These are phyloP conservation scores for Nakazawaea pomicola DNA, from an alignment of 805 yeast species.

Conservation along the genomic window DNA sequence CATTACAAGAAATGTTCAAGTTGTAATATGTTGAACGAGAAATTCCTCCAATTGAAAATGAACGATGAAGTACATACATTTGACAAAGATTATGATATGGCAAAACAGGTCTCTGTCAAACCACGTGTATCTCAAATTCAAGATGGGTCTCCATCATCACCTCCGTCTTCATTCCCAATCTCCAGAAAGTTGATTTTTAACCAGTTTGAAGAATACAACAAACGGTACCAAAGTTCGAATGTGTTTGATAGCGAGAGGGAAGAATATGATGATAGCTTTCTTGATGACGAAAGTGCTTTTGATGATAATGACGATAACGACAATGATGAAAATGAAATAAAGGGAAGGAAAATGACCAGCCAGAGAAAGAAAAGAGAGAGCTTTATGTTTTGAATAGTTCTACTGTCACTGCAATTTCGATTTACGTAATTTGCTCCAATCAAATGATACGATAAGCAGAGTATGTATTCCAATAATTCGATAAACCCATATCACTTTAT, in stretches of 20 bases:
- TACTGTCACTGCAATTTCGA: too few species aligned
- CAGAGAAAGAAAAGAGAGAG: slow-evolving; percentile 1
- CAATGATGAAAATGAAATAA: neutral
- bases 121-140: too few species aligned
- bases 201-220: neutral
- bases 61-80: neutral
- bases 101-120: too few species aligned
- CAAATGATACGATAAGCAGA: too few species aligned
- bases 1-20: slow-evolving; percentile 19
- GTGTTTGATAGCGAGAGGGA: too few species aligned
- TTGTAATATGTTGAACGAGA: slow-evolving; percentile 3
- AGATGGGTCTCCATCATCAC: neutral
- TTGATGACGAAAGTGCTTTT: too few species aligned
- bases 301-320: slow-evolving; percentile 5
- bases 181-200: neutral
- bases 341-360: neutral
- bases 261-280: too few species aligned
- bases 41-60: neutral
- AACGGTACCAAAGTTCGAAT: neutral
- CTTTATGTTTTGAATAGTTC: slow-evolving; percentile 2
- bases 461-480: too few species aligned
- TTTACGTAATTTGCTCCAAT: too few species aligned
- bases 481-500: too few species aligned
- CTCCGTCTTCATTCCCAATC: neutral
- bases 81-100: neutral